Evolutionary conservation across 108 stramenopile genomes (phyloP), one percentile per base, ranked within the genome.

Genomic region (Poteriospumella lacustris): DNA sequence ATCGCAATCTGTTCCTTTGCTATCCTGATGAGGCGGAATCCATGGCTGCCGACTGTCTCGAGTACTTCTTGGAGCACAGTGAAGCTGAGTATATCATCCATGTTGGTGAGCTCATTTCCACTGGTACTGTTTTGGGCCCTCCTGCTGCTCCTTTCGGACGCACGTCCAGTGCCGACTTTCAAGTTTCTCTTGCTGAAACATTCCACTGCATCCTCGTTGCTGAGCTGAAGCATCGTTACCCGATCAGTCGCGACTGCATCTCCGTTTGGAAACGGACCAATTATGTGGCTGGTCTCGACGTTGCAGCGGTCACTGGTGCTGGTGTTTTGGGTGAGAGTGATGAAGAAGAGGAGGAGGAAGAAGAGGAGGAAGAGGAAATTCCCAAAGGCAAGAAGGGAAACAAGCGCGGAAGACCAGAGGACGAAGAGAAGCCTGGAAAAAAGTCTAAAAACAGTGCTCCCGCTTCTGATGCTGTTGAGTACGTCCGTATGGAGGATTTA

Each of bases 21-120:
- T 83, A 83, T 28, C 81, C 83, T 5, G 83, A 83, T 56, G 83
- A 83, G 1, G 73, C 73, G 9, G 80, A 81, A 76, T 79, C 79
- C 39, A 75, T 81, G 79, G 79, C 79, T 12, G 58, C 76, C 5
- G 72, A 68, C 3, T 81, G 80, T 28, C 75, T 81, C 26, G 64
- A 12, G 44, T 15, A 15, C 9, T 15, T 47, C 44, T 12, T 47
- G 44, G 69, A 40, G 42, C 19, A 70, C 9, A 19, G n/a, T 29
- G 3, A 70, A 15, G 69, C n/a, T 9, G 69, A 70, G 0, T 31
- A 81, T 58, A 79, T 81, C 1, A 39, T 80, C 26, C 80, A 81
- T 33, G 80, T 81, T 24, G 80, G 80, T 9, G 80, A 81, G 38
- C 58, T 81, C 38, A 80, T 81, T 77, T 75, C n/a, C 59, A 81